Conservation (phyloP, 2,329 filamentous ascomycete genomes). For the Berkeleyomyces rouxiae region DNA sequence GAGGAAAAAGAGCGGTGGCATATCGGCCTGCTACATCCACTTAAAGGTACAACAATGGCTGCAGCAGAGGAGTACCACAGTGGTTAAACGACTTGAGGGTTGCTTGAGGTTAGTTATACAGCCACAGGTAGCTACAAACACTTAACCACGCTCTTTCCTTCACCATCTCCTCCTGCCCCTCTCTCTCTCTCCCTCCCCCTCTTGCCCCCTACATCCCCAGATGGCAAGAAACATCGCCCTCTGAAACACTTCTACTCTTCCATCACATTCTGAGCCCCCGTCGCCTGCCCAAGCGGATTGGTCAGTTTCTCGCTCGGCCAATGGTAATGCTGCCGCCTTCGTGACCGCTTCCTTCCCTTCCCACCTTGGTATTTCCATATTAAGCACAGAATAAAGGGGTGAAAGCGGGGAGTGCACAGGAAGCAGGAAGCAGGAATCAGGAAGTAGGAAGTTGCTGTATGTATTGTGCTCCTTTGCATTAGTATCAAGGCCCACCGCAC, state of each 20-base stretch:
- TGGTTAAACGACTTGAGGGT: too few species aligned
- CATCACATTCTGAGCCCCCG: neutral
- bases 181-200: neutral
- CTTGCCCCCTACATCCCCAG: neutral
- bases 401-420: neutral
- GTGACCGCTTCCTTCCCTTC: neutral
- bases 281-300: neutral
- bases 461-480: neutral
- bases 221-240: neutral
- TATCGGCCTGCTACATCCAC: too few species aligned
- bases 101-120: too few species aligned
- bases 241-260: neutral
- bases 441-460: neutral
- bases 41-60: too few species aligned
- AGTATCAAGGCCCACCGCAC: neutral
- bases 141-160: neutral
- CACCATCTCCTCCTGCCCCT: neutral
- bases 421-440: too few species aligned
- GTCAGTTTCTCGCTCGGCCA: neutral
- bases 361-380: conserved; percentile 1
- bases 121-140: neutral
- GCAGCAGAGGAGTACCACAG: too few species aligned
- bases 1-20: too few species aligned
- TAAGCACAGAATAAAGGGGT: conserved; percentile 7
- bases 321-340: neutral